Base-by-base conservation (phyloP, 345 rosid species). In the Melaleuca alternifolia region DNA sequence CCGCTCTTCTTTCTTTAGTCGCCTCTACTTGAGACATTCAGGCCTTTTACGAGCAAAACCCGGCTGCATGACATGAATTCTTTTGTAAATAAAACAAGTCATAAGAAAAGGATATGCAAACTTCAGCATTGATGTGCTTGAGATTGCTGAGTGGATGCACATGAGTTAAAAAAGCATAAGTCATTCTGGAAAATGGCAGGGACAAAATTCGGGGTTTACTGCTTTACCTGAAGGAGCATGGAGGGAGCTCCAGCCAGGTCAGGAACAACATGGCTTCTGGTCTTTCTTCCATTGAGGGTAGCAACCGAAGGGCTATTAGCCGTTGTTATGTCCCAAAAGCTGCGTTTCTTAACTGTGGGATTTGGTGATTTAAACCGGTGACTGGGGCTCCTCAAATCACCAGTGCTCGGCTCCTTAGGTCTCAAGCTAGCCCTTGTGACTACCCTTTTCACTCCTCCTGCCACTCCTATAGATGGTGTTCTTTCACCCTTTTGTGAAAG, bases 291-390 rank as follows among this genome's bases (percentile, higher is more conserved):
- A 88, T 90, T 94, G 54, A 85, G 54, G 51, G 91, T 90, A 79
- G 87, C 79, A 61, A 91, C 88, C 1, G 97, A 94, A 83, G 99
- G 98, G 89, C 97, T 96, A 86, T 90, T 94, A 28, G 92, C 92
- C 84, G 95, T 89, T 28, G 94, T 88, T 89, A 97, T 96, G 89
- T 97, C 98, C 99, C 99, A 96, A 83, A 93, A 96, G 91, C 96
- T 97, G 89, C 99, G 88, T 88, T 97, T 97, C 87, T 94, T 96
- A 51, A 95, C 93, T 6, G 94, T 87, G 50, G 95, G 89, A 82
- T 88, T 94, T 54, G 99, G 99, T 82, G 99, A 96, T 76, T 87
- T 91, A 86, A 96, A 97, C 84, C 99, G 93, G 87, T 93, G 95
- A 87, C 91, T 93, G 20, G 96, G 98, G 89, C 96, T 94, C 94